Conservation (phyloP, 225 moss, liverwort and hornwort genomes). For the Pseudisothecium myosuroides region DNA sequence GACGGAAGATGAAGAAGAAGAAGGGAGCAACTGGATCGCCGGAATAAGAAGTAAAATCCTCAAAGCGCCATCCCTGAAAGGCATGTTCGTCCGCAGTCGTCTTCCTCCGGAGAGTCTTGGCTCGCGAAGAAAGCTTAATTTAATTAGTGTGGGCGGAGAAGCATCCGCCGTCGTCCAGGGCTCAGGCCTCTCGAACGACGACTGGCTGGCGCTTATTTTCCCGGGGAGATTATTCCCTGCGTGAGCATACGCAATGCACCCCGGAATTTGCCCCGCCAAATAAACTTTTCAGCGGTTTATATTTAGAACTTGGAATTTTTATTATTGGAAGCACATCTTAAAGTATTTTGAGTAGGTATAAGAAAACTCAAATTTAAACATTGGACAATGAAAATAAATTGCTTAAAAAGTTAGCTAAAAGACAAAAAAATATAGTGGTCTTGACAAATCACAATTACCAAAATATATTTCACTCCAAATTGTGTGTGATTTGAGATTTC, state of each 20-base stretch:
- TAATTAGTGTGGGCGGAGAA: neutral
- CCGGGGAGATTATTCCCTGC: no score
- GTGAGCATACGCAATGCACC: neutral
- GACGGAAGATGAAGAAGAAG: neutral
- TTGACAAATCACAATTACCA: rapidly evolving
- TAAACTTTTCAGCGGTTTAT: neutral
- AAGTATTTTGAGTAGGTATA: neutral
- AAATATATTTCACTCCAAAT: neutral
- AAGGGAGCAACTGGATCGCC: neutral
- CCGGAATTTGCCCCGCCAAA: neutral
- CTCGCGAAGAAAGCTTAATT: neutral
- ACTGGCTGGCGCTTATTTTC: neutral
- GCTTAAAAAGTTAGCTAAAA: neutral
- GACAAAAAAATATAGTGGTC: neutral
- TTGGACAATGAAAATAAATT: neutral
- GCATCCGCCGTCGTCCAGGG: neutral
- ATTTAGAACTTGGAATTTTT: neutral
- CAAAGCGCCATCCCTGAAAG: neutral
- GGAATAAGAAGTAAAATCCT: no score
- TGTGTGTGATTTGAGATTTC: neutral
- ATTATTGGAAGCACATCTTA: neutral
- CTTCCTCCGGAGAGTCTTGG: neutral
- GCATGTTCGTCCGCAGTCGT: neutral
- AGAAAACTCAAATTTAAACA: neutral
- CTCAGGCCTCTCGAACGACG: neutral